Evolutionary conservation across 306 rosid species (phyloP).

Genomic region (Prunus campanulata): DNA sequence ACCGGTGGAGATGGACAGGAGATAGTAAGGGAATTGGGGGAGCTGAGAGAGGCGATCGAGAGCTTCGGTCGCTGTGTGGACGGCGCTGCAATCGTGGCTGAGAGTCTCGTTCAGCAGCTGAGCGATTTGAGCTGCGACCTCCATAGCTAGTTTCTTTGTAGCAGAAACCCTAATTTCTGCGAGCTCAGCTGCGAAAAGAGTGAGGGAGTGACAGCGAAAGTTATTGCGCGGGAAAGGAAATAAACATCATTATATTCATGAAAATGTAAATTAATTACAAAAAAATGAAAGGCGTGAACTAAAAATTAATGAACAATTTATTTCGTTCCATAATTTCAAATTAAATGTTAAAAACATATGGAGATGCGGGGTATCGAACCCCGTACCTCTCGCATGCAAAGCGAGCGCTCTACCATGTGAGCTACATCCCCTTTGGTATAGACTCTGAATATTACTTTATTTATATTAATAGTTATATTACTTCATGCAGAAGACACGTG

Average conservation of each 20-base stretch:
- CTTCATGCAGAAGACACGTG: slow-evolving; percentile 4
- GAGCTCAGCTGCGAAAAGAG: not conserved
- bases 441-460: too few species aligned
- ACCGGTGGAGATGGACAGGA: slow-evolving; percentile 65
- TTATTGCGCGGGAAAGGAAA: slow-evolving; percentile 59
- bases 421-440: not conserved
- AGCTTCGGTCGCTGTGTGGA: slow-evolving; percentile 47
- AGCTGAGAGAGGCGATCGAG: slow-evolving; percentile 59
- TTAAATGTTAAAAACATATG: not conserved
- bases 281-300: not conserved
- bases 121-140: slow-evolving; percentile 46
- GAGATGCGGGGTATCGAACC: slow-evolving; percentile 41
- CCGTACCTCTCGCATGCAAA: slow-evolving; percentile 37
- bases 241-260: not conserved
- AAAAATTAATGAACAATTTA: too few species aligned
- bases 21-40: slow-evolving; percentile 56
- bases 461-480: too few species aligned
- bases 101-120: slow-evolving; percentile 60
- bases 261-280: not conserved
- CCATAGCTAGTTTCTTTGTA: slow-evolving; percentile 18
- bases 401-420: slow-evolving; percentile 43
- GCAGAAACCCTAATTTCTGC: slow-evolving; percentile 44
- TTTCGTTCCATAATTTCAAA: too few species aligned
- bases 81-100: slow-evolving; percentile 44
- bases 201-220: not conserved